Conservation (phyloP, 1,139 yeast species). For the Sugiyamaella xylanicola region DNA sequence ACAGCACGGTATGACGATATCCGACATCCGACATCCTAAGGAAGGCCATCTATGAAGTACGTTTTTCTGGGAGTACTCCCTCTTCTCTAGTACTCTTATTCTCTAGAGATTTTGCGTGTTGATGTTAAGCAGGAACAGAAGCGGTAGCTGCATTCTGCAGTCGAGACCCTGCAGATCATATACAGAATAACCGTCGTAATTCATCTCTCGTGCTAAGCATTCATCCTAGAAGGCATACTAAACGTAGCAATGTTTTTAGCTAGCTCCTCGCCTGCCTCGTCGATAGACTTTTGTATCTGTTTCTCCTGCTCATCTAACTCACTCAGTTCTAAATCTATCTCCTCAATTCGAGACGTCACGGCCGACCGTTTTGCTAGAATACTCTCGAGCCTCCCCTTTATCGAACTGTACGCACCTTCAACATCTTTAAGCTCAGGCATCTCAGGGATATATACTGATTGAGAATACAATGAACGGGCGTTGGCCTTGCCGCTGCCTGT, state of each 20-base stretch:
- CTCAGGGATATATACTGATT: constrained; percentile 16
- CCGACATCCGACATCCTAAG: no score
- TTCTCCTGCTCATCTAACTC: constrained; percentile 22
- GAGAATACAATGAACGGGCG: background rate
- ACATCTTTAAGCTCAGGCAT: constrained; percentile 18
- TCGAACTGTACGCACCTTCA: constrained; percentile 13
- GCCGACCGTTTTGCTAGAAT: constrained; percentile 5
- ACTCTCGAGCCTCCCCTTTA: background rate
- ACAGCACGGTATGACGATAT: no score
- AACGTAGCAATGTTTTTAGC: background rate
- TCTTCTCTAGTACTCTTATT: no score
- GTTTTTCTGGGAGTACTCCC: no score
- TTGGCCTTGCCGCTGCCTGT: constrained; percentile 20
- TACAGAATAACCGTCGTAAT: no score
- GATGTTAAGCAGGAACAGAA: no score
- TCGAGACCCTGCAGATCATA: no score
- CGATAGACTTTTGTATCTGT: constrained; percentile 21
- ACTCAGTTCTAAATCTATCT: constrained; percentile 19
- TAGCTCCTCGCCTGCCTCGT: constrained; percentile 20
- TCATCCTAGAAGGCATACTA: no score
- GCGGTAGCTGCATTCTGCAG: no score
- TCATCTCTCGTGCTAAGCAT: no score
- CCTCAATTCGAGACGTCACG: constrained; percentile 14
- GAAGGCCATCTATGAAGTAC: no score
- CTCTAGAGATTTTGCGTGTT: no score